phyloP scores from a whole-genome alignment of 1,284 basidiomycete species.

The Austroboletus novae-zelandiae region DNA sequence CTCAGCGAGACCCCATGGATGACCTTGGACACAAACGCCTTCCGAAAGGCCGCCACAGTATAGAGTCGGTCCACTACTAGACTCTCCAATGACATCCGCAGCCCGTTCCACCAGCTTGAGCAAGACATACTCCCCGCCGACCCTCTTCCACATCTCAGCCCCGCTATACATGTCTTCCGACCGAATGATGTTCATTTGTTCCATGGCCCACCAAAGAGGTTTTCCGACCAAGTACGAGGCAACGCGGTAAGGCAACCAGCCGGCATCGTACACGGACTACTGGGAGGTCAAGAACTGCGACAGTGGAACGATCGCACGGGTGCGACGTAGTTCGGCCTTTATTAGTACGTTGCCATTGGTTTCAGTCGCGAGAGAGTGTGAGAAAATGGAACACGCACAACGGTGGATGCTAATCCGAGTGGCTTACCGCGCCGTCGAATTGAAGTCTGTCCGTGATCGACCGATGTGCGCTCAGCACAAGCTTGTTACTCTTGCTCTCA shows the following conservation, averaged over 20 bases:
- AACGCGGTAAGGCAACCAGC: constrained; percentile 66
- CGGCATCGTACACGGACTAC: constrained; percentile 65
- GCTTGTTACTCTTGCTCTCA: constrained; percentile 40
- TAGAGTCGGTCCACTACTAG: constrained; percentile 65
- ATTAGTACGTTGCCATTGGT: constrained; percentile 38
- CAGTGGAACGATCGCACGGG: constrained; percentile 48
- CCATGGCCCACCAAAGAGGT: constrained; percentile 84
- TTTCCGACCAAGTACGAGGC: constrained; percentile 73
- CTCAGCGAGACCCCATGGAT: constrained; percentile 45
- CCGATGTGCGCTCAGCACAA: constrained; percentile 66
- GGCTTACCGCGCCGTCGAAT: constrained; percentile 74
- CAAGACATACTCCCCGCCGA: constrained; percentile 76
- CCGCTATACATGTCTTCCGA: constrained; percentile 59
- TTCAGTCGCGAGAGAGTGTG: neutral
- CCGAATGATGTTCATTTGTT: constrained; percentile 71
- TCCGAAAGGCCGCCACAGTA: constrained; percentile 59
- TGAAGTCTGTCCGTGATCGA: constrained; percentile 60
- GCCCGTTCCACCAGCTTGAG: constrained; percentile 63
- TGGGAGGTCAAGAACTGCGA: constrained; percentile 57
- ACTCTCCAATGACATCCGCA: constrained; percentile 56
- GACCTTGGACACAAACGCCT: constrained; percentile 51
- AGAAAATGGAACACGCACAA: constrained; percentile 47
- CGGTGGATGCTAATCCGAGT: constrained; percentile 73
- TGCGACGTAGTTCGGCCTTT: constrained; percentile 62
- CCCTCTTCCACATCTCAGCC: constrained; percentile 60